Evolutionary conservation across 2,329 filamentous ascomycete species (phyloP).

Genomic region (Aureobasidium sp.): DNA sequence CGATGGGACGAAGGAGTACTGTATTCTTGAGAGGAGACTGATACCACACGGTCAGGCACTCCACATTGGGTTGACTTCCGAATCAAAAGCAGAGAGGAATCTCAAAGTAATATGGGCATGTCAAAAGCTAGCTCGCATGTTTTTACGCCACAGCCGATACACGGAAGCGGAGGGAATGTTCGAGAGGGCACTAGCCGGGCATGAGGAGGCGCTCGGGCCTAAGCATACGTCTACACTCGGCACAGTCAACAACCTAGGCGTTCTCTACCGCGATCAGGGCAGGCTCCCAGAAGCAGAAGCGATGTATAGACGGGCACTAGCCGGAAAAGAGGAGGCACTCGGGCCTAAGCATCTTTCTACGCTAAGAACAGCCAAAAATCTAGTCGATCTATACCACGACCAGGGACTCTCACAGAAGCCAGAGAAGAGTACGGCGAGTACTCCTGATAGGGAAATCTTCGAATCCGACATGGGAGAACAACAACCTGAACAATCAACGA

Average conservation of each 20-base stretch:
- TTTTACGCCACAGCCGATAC: conserved; percentile 21
- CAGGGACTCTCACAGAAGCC: neutral
- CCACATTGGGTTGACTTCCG: neutral
- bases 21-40: neutral
- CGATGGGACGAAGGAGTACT: neutral
- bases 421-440: too few relatives aligned
- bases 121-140: neutral
- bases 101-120: neutral
- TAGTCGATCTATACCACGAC: neutral
- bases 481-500: too few relatives aligned
- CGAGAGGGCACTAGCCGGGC: conserved; percentile 10
- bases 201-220: conserved; percentile 13
- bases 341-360: too few relatives aligned
- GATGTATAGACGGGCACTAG: too few relatives aligned
- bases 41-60: neutral
- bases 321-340: too few relatives aligned
- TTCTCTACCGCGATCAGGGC: too few relatives aligned
- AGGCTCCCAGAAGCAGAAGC: too few relatives aligned
- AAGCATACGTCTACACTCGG: neutral
- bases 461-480: too few relatives aligned
- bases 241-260: neutral
- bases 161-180: conserved; percentile 24
- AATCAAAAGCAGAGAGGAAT: neutral
- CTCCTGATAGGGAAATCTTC: too few relatives aligned
- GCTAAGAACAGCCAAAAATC: too few relatives aligned